Percentiles rank a stretch among this genome's conserved stretches.
These are phyloP conservation scores for Erythrophleum fordii DNA, from an alignment of 306 rosid species.

Conservation along the genomic window DNA sequence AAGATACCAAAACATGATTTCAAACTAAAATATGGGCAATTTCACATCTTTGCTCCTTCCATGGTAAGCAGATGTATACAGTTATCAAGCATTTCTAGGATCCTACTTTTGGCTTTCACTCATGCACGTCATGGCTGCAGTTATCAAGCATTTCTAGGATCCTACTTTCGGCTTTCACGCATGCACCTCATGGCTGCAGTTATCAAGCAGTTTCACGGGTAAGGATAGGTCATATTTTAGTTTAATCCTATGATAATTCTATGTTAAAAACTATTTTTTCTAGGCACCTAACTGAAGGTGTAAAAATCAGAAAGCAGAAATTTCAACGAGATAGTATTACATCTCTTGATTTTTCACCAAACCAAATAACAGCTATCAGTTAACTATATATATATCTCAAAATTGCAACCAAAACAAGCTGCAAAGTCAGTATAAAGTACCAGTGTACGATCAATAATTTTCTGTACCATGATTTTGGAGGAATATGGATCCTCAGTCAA, in stretches of 20 bases:
- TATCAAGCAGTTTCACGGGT: not conserved
- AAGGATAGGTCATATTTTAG: not conserved
- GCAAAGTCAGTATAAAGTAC: not conserved
- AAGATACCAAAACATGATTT: not conserved
- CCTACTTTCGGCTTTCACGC: not conserved
- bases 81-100: not conserved
- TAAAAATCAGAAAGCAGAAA: slow-evolving; percentile 11
- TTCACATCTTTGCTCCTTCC: not conserved
- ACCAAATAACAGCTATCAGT: slow-evolving; percentile 13
- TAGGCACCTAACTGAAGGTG: not conserved
- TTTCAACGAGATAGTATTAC: not conserved
- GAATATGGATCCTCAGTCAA: too few species aligned
- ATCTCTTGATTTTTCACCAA: not conserved
- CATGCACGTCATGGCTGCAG: too few species aligned
- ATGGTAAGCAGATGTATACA: not conserved
- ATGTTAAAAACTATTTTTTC: not conserved
- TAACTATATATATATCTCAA: not conserved
- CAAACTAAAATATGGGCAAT: slow-evolving; percentile 6
- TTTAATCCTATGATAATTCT: too few species aligned
- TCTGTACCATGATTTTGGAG: too few species aligned
- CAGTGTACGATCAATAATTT: not conserved
- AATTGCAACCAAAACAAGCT: not conserved
- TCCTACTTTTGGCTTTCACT: not conserved
- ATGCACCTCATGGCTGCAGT: too few species aligned
- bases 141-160: not conserved